phyloP scores from a whole-genome alignment of 176 grass and related monocot genomes.

The Oryza nivara region DNA sequence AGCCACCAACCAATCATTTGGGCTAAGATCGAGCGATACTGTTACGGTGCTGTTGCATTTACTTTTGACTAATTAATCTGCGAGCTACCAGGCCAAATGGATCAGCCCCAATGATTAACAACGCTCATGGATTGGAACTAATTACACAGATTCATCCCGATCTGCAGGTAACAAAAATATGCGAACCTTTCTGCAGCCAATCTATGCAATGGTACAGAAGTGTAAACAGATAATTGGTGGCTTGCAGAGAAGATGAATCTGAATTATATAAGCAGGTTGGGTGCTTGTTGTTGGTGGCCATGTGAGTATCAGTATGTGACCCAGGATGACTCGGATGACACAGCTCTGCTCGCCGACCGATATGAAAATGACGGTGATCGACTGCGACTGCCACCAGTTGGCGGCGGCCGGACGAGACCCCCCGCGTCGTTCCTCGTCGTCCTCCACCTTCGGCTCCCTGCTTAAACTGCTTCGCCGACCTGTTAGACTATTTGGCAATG shows the following conservation, averaged over 20 bases:
- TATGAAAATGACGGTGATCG: background rate
- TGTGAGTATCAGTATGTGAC: background rate
- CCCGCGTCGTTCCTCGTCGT: no score
- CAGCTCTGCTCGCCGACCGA: background rate
- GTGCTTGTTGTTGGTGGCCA: background rate
- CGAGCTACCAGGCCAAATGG: background rate
- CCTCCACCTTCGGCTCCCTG: no score
- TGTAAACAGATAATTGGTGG: background rate
- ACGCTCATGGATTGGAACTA: background rate
- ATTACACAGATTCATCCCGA: background rate
- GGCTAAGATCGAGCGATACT: background rate
- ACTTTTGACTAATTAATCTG: background rate
- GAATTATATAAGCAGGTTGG: background rate
- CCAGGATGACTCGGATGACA: background rate
- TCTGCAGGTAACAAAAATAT: background rate
- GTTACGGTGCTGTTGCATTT: background rate
- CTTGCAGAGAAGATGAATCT: background rate
- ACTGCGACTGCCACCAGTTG: background rate
- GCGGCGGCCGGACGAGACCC: background rate
- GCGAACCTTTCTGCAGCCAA: background rate
- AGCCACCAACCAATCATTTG: constrained; percentile 14
- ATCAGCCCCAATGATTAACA: background rate
- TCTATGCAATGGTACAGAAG: background rate
- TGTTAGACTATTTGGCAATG: no score
- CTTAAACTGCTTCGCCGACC: no score